Base-by-base conservation (phyloP, 2,329 filamentous ascomycete species). In the Magnaporthales sp. region DNA sequence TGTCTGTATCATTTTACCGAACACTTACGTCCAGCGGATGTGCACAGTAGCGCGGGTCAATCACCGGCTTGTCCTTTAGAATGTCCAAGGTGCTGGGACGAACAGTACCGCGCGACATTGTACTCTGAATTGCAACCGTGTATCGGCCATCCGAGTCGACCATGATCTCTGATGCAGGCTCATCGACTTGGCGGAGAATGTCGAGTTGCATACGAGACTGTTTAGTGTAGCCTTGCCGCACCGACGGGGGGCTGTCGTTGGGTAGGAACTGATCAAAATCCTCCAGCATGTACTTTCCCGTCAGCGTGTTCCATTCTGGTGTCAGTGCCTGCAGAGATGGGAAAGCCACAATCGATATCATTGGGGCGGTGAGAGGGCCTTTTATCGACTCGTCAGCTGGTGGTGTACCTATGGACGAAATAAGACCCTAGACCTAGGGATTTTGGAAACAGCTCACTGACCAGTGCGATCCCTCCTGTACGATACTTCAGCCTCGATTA, bases 81-180 rank as follows among this genome's bases (percentile, higher is more conserved):
- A 76, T 71, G 65, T 77, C 69, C 68, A 77, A 38, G 69, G 80
- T 68, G 63, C 72, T 62, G 73, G 80, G 69, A 68, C 77, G 75
- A 24, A 77, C 72, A 66, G 68, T 74, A 15, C 75, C 76, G 2
- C 73, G 72, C 10, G 75, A 72, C 67, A 75, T 64, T 65, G 75
- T 58, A n/a, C 54, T 58, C n/a, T 58, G 54, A 10, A 58, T 58
- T 27, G 54, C 54, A 27, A 58, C 54, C n/a, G 54, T 58, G 54
- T 58, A 58, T 15, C 54, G 22, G 54, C 54, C 54, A 4, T 4
- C n/a, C 11, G 54, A 58, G 54, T 58, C 54, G 13, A 27, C 24
- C 54, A 58, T 58, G 54, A 58, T 58, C 54, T 58, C 54, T 6
- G 54, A 58, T 3, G 54, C 54, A 58, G 54, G 54, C 22, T 58